Evolutionary conservation across 495 filamentous ascomycete species (phyloP), one percentile per base, ranked within the genome.

Genomic region (Penicillium canariense): DNA sequence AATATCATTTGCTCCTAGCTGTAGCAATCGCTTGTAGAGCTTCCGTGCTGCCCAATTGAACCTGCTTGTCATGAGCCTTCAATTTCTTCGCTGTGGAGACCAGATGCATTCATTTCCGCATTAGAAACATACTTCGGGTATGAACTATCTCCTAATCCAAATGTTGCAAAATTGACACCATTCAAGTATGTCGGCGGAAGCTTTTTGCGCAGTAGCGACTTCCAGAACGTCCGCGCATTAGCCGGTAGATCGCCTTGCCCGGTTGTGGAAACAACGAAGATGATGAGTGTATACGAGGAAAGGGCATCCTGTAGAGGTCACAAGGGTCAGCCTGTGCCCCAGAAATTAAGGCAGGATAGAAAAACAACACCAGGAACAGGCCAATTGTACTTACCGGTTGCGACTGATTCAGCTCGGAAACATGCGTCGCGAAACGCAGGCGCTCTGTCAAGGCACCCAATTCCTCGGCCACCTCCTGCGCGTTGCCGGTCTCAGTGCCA

Each of bases 31-130:
- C 62, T 89, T 92, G 66, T 89, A 84, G 26, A 99, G 74, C 73
- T 96, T 97, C 39, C 90, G 81, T 25, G 85, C 84, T 18, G 92
- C 91, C 85, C 88, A 96, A 73, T 97, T 97, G 74, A 91, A 97
- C 65, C 90, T 95, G 40, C 4, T 3, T 0, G 43, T 17, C 2
- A 40, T 71, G 38, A 70, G 55, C 47, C 48, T 57, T 15, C 32
- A 5, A 36, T 40, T 20, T 18, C 14, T 23, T 27, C n/a, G n/a
- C n/a, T n/a, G n/a, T n/a, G n/a, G 6, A 30, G 3, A 52, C 10
- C 38, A n/a, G 8, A 2, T 11, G n/a, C 7, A 18, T 1, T 52
- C 15, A n/a, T 10, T 5, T 4, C 9, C 15, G 26, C 6, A 9
- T 0, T 3, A 12, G 14, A 34, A n/a, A 52, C 72, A 52, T 78